These are phyloP conservation scores for Gymnopilus dilepis DNA, from an alignment of 768 basidiomycete genomes.

Conservation along the genomic window DNA sequence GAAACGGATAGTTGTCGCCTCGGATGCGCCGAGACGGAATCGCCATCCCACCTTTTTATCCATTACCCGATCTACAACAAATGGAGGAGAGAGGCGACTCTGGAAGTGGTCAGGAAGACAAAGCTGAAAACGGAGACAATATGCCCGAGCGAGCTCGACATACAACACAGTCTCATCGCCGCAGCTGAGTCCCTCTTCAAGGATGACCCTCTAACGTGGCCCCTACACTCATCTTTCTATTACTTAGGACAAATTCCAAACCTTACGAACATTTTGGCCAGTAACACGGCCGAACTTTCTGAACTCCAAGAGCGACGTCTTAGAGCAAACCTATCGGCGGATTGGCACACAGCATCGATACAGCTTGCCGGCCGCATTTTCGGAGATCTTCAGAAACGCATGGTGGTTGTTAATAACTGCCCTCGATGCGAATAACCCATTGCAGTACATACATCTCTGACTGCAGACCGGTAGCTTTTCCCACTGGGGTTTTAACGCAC, in stretches of 20 bases:
- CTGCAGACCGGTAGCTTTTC: slow-evolving; percentile 16
- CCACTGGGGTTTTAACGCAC: slow-evolving; percentile 16
- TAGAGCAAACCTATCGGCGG: slow-evolving; percentile 13
- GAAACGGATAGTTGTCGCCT: too few species aligned
- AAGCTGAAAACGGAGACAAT: too few species aligned
- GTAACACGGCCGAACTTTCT: background rate
- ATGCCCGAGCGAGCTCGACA: too few species aligned
- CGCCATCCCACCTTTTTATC: too few species aligned
- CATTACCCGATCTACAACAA: too few species aligned
- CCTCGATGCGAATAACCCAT: background rate
- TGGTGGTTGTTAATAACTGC: slow-evolving; percentile 3
- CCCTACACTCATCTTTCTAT: slow-evolving; percentile 12
- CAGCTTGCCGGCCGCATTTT: slow-evolving; percentile 14
- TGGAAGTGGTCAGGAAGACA: too few species aligned
- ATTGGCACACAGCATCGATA: slow-evolving; percentile 12
- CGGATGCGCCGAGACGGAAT: too few species aligned
- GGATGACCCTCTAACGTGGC: slow-evolving; percentile 6
- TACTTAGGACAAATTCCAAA: slow-evolving; percentile 18
- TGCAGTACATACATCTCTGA: background rate
- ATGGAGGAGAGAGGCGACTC: too few species aligned
- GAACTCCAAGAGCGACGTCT: slow-evolving; percentile 1
- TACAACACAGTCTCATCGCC: too few species aligned
- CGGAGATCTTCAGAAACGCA: slow-evolving; percentile 15
- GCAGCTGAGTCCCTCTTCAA: too few species aligned
- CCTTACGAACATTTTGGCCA: background rate